Conservation (phyloP, 2,329 filamentous ascomycete genomes). For the Beauveria rudraprayagi region DNA sequence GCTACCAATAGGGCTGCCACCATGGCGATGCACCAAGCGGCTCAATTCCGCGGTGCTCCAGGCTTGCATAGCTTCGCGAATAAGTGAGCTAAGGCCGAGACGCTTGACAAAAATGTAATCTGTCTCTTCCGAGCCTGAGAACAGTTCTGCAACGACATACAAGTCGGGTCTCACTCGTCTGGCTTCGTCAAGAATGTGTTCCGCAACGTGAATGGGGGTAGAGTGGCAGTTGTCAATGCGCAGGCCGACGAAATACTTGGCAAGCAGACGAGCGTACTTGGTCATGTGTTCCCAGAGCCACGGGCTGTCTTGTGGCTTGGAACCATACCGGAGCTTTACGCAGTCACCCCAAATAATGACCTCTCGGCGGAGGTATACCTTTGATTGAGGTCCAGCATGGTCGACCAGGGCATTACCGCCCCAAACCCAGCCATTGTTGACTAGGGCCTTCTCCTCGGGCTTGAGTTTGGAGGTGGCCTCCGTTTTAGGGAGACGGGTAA, state of each 20-base stretch:
- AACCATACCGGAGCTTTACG: slow-evolving; percentile 90
- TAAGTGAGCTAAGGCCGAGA: slow-evolving; percentile 82
- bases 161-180: slow-evolving; percentile 77
- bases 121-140: slow-evolving; percentile 90
- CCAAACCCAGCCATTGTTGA: slow-evolving; percentile 99
- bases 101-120: slow-evolving; percentile 94
- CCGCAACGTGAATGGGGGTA: slow-evolving; percentile 86
- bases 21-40: slow-evolving; percentile 85
- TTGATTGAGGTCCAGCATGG: slow-evolving; percentile 82
- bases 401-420: slow-evolving; percentile 89
- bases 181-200: slow-evolving; percentile 92
- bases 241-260: slow-evolving; percentile 90
- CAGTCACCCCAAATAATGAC: slow-evolving; percentile 99
- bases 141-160: slow-evolving; percentile 89
- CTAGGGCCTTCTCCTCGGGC: slow-evolving; percentile 68
- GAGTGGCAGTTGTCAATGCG: slow-evolving; percentile 98
- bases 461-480: slow-evolving; percentile 69
- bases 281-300: slow-evolving; percentile 96
- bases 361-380: slow-evolving; percentile 89
- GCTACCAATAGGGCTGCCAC: slow-evolving; percentile 88
- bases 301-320: slow-evolving; percentile 72
- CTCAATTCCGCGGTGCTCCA: slow-evolving; percentile 94
- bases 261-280: slow-evolving; percentile 82
- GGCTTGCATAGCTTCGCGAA: slow-evolving; percentile 96
- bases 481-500: slow-evolving; percentile 79